Base-by-base conservation (phyloP, 1,284 basidiomycete species). In the Marasmius tenuissimus region DNA sequence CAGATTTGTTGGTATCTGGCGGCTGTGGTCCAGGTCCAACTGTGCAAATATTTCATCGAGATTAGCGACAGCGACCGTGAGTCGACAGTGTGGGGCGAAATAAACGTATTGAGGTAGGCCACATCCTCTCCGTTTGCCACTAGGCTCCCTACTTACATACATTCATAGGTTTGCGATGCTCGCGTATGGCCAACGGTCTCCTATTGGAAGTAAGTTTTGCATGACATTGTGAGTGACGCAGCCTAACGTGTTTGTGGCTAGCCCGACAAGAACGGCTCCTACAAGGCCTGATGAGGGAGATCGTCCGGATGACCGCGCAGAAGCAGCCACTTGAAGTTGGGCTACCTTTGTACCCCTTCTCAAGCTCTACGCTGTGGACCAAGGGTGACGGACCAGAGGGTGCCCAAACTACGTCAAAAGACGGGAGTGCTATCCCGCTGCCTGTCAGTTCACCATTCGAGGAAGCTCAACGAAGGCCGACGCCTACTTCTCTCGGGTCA, bases 1-100 rank as follows among this genome's bases (percentile, higher is more conserved):
- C 66, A 93, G 91, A 92, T 93, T 57, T 92, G 91, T 70, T 93
- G 91, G 91, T 93, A 93, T 72, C 83, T 93, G 18, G 91, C 91
- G 5, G 91, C 92, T 27, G 91, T 91, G 4, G 89, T 93, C 9
- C 88, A 92, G 70, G 85, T 93, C 47, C 91, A 93, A 67, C 78
- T 92, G 48, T 93, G 91, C 80, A 92, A 91, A 69, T 87, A 91
- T 69, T 89, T 87, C 70, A 93, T 93, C 64, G 90, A 92, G 69
- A 84, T 84, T 42, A 85, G 86, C 16, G 89, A 93, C 71, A 77
- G 78, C 16, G 83, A 83, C 52, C 78, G 84, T 63, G 92, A 93
- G 72, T 84, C 87, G 33, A 85, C 85, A 0, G 85, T 89, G 11
- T 93, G 92, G 92, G 89, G 89, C 0, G 91, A 93, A 72, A 93